A percentile compares a stretch with the other conserved stretches of the same genome.
These are phyloP conservation scores for Tetrahymena malaccensis DNA, from an alignment of 73 alveolate genomes.

Conservation along the genomic window DNA sequence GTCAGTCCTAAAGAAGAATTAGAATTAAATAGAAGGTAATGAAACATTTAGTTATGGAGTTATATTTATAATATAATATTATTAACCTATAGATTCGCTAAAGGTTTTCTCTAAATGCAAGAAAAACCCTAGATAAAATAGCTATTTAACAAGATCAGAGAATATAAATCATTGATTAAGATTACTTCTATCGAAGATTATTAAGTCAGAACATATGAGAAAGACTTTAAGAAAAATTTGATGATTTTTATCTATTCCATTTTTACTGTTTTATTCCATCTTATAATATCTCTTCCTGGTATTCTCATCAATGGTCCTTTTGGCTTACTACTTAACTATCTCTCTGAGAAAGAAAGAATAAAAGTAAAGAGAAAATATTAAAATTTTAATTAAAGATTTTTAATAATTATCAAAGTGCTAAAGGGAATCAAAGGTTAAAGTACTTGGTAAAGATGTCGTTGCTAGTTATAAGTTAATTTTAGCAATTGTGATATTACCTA, in stretches of 20 bases:
- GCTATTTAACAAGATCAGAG: slow-evolving; percentile 45
- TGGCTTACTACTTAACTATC: slow-evolving; percentile 36
- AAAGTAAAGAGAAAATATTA: slow-evolving; percentile 23
- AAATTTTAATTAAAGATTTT: background rate
- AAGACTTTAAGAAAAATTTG: background rate
- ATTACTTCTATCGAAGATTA: slow-evolving; percentile 69
- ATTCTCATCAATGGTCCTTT: slow-evolving; percentile 53
- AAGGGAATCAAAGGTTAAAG: slow-evolving; percentile 64
- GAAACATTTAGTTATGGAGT: background rate
- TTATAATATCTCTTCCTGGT: slow-evolving; percentile 61
- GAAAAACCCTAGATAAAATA: slow-evolving; percentile 58
- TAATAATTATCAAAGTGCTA: background rate
- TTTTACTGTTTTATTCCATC: slow-evolving; percentile 14
- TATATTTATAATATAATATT: background rate
- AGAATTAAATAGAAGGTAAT: slow-evolving; percentile 51
- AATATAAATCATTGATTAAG: slow-evolving; percentile 66
- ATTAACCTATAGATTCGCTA: slow-evolving; percentile 44
- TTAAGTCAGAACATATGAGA: slow-evolving; percentile 51
- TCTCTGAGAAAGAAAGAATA: slow-evolving; percentile 70
- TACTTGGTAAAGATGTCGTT: slow-evolving; percentile 75
- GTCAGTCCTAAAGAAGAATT: slow-evolving; percentile 53
- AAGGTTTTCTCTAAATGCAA: slow-evolving; percentile 53
- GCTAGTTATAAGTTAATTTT: slow-evolving; percentile 64
- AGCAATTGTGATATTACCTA: slow-evolving; percentile 39
- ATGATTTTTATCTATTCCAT: slow-evolving; percentile 2